Conservation (phyloP, 257 asterid species). For the Ehretia macrophylla region DNA sequence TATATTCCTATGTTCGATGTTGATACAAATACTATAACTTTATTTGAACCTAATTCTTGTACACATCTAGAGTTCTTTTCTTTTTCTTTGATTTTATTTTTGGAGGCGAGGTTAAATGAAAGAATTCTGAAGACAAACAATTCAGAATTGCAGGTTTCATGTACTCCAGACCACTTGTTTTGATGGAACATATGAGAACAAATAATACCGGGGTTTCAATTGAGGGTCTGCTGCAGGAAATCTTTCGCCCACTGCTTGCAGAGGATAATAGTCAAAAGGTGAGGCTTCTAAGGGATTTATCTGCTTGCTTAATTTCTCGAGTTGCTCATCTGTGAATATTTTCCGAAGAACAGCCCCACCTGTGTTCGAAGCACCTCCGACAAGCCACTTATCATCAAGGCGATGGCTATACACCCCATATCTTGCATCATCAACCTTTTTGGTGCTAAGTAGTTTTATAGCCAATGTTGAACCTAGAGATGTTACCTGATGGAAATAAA, state of each 20-base stretch:
- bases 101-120: neutral
- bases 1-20: too few relatives aligned
- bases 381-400: slow-evolving; percentile 93
- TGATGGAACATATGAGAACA: too few relatives aligned
- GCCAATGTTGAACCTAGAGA: slow-evolving; percentile 96
- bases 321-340: slow-evolving; percentile 68
- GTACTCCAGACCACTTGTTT: too few relatives aligned
- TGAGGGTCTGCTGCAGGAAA: slow-evolving; percentile 79
- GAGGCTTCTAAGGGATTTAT: slow-evolving; percentile 65
- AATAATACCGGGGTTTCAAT: slow-evolving; percentile 67
- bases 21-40: too few relatives aligned
- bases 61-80: too few relatives aligned
- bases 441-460: slow-evolving; percentile 82
- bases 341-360: slow-evolving; percentile 93
- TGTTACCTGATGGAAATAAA: slow-evolving; percentile 53
- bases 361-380: slow-evolving; percentile 97
- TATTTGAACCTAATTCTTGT: too few relatives aligned
- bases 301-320: slow-evolving; percentile 58
- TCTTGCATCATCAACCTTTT: slow-evolving; percentile 82
- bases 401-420: slow-evolving; percentile 94
- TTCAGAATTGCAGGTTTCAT: too few relatives aligned
- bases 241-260: slow-evolving; percentile 68
- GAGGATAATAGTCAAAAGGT: slow-evolving; percentile 80
- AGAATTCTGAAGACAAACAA: too few relatives aligned
- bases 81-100: too few relatives aligned